Evolutionary conservation across 2,329 filamentous ascomycete species (phyloP).

Genomic region (Dissoconium aciculare): DNA sequence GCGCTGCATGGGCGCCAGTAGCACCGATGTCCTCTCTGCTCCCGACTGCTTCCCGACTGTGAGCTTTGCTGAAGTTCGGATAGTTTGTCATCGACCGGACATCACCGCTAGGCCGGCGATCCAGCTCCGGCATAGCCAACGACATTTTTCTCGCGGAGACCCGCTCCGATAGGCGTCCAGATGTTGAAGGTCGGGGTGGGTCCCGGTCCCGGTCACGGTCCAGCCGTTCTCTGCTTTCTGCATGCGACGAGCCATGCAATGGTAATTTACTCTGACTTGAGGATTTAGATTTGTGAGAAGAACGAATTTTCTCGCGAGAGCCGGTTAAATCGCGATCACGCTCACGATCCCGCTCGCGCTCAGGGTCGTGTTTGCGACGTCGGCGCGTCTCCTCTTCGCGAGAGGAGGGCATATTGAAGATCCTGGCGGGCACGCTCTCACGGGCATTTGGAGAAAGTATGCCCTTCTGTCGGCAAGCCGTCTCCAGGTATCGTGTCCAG

Average conservation of each 20-base stretch:
- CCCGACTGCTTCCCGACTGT: slow-evolving; percentile 73
- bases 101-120: slow-evolving; percentile 26
- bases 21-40: slow-evolving; percentile 31
- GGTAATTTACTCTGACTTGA: slow-evolving; percentile 16
- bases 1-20: slow-evolving; percentile 4
- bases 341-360: slow-evolving; percentile 17
- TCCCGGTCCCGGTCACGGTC: slow-evolving; percentile 17
- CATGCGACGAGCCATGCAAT: slow-evolving; percentile 12
- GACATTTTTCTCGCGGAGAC: slow-evolving; percentile 7
- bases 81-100: slow-evolving; percentile 45
- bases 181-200: slow-evolving; percentile 9
- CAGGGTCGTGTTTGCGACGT: slow-evolving; percentile 8
- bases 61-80: slow-evolving; percentile 73
- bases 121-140: slow-evolving; percentile 32
- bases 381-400: slow-evolving; percentile 16
- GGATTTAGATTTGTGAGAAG: slow-evolving; percentile 14
- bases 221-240: slow-evolving; percentile 14
- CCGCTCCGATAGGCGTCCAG: slow-evolving; percentile 3
- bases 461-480: not conserved
- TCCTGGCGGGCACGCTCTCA: not conserved
- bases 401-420: slow-evolving; percentile 11
- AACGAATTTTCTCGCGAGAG: slow-evolving; percentile 16
- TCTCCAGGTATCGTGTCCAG: not conserved
- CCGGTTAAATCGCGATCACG: slow-evolving; percentile 19
- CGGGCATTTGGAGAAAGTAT: not conserved